phyloP scores from a whole-genome alignment of 2,329 filamentous ascomycete species.

The Fusarium transvaalense region DNA sequence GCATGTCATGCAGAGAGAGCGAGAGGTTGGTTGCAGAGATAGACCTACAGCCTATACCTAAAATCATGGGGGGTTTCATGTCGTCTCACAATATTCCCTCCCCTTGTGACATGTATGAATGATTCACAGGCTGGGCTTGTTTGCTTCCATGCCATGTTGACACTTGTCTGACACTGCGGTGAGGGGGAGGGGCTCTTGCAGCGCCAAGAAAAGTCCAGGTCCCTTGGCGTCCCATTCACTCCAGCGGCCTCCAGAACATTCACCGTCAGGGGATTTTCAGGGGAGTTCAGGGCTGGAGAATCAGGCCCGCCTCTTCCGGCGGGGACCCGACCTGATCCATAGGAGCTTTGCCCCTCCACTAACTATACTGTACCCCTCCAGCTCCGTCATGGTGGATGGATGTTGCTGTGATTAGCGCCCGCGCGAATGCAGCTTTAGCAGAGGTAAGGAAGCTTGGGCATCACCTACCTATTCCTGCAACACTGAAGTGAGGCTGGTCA shows the following conservation, averaged over 20 bases:
- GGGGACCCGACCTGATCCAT: too few species aligned
- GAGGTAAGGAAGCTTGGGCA: neutral
- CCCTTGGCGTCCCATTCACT: constrained; percentile 31
- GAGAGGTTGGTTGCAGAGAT: constrained; percentile 22
- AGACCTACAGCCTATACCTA: neutral
- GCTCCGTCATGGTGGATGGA: constrained; percentile 12
- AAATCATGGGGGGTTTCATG: constrained; percentile 26
- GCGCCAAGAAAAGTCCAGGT: constrained; percentile 38
- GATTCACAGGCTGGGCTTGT: constrained; percentile 29
- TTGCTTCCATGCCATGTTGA: constrained; percentile 13
- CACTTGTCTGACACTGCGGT: constrained; percentile 34
- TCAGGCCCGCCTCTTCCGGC: constrained; percentile 11
- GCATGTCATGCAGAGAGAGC: constrained; percentile 15
- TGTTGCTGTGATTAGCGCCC: constrained; percentile 31
- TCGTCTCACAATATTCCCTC: constrained; percentile 27
- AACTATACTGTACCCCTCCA: constrained; percentile 19
- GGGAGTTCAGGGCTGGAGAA: constrained; percentile 24
- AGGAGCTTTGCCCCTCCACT: constrained; percentile 13
- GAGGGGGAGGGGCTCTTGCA: constrained; percentile 42
- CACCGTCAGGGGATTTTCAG: constrained; percentile 21
- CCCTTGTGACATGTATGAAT: constrained; percentile 28
- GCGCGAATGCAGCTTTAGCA: constrained; percentile 15
- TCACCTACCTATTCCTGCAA: constrained; percentile 9
- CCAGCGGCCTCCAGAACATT: constrained; percentile 35
- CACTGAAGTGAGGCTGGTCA: constrained; percentile 13